Evolutionary conservation across 768 basidiomycete species (phyloP).

Genomic region (Glaciozyma martinii): DNA sequence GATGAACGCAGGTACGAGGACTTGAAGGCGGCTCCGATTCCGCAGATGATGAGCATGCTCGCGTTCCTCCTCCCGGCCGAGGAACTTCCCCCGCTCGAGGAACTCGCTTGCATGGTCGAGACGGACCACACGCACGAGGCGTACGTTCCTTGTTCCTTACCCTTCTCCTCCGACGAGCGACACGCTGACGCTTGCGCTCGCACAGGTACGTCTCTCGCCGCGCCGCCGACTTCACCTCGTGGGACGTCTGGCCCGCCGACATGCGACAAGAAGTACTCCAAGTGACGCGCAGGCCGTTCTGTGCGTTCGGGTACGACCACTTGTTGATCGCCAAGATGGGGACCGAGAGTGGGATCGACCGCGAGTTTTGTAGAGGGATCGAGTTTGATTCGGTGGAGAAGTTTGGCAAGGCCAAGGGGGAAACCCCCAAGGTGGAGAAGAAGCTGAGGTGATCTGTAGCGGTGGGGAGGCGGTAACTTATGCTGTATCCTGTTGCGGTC

Average conservation of each 20-base stretch:
- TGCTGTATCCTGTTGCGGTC: no score
- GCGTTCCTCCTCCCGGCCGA: conserved; percentile 27
- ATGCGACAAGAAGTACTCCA: conserved; percentile 12
- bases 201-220: conserved; percentile 23
- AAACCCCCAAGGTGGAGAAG: no score
- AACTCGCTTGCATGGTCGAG: conserved; percentile 10
- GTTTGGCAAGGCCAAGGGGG: no score
- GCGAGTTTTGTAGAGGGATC: no score
- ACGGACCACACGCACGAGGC: not conserved
- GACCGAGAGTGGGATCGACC: no score
- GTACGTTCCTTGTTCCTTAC: not conserved
- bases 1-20: conserved; percentile 24
- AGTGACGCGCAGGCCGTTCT: not conserved
- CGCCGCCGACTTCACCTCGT: conserved; percentile 18
- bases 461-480: no score
- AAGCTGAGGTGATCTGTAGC: no score
- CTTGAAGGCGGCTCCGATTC: conserved; percentile 21
- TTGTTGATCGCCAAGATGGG: no score
- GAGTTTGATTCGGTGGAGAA: no score
- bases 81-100: conserved; percentile 12
- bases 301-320: no score
- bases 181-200: not conserved
- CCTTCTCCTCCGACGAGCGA: not conserved
- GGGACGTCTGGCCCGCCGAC: conserved; percentile 14
- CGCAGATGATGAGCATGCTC: conserved; percentile 17